Conservation (phyloP, 345 rosid genomes). For the Populus deltoides region DNA sequence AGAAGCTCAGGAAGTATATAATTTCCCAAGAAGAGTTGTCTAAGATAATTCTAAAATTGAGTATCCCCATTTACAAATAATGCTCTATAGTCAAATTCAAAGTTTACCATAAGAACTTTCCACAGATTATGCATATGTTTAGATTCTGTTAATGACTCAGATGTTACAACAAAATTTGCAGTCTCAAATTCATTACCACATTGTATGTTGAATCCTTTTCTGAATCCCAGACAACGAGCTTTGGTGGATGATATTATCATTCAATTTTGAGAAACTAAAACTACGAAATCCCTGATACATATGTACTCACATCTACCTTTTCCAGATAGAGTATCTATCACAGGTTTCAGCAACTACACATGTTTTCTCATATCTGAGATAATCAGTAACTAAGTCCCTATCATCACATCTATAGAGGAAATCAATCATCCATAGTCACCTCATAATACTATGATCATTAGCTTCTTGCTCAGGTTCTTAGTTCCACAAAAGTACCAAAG, state of each 20-base stretch:
- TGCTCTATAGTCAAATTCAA: too few relatives aligned
- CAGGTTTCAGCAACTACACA: not conserved
- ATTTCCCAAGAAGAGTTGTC: too few relatives aligned
- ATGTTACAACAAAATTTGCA: not conserved
- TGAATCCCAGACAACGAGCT: not conserved
- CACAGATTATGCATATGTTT: not conserved
- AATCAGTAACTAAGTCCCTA: not conserved
- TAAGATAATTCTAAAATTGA: too few relatives aligned
- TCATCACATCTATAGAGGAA: not conserved
- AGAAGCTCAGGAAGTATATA: too few relatives aligned
- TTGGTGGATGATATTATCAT: not conserved
- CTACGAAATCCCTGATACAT: not conserved
- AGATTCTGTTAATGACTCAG: not conserved
- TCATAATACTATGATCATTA: not conserved
- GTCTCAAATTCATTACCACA: not conserved
- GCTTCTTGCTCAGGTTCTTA: not conserved
- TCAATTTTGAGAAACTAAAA: not conserved
- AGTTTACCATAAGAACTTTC: not conserved
- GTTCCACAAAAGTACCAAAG: not conserved
- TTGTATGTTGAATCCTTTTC: not conserved
- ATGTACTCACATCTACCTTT: not conserved
- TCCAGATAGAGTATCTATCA: not conserved
- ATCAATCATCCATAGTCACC: not conserved
- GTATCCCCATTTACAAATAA: too few relatives aligned
- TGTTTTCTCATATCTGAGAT: not conserved